Conservation (phyloP, 108 stramenopile genomes). For the Pelagomonas calceolata region DNA sequence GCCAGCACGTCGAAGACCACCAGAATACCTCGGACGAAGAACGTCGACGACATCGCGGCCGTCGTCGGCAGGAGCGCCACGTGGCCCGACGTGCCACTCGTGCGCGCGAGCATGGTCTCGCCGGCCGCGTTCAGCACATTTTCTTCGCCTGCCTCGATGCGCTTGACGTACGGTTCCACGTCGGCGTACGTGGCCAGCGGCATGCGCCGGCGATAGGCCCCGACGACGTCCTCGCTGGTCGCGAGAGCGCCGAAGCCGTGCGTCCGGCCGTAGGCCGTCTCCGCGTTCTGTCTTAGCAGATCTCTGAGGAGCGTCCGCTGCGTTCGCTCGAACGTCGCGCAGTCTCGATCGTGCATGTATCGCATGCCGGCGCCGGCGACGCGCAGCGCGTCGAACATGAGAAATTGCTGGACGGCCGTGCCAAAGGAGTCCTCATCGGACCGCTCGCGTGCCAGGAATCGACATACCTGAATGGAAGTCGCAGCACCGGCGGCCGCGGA, state of each 20-base stretch:
- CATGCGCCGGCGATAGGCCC: neutral
- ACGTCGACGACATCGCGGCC: neutral
- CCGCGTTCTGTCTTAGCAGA: neutral
- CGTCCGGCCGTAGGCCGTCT: neutral
- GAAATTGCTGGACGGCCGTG: neutral
- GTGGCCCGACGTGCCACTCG: neutral
- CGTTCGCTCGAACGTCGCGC: neutral
- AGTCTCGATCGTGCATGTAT: neutral
- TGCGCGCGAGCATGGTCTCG: neutral
- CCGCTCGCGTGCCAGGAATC: neutral
- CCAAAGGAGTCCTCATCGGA: neutral
- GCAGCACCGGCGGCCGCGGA: neutral
- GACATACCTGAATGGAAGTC: neutral
- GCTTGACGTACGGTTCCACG: neutral
- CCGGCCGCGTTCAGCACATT: neutral
- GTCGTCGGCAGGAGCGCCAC: neutral
- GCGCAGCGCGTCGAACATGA: neutral
- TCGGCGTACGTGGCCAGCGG: neutral
- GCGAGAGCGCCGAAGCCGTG: neutral
- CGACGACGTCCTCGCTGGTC: neutral
- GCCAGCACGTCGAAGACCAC: neutral
- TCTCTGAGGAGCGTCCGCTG: neutral
- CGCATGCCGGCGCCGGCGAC: neutral
- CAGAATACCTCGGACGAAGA: neutral
- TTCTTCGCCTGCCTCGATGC: neutral